Evolutionary conservation across 805 yeast species (phyloP), one percentile per base, ranked within the genome.

Genomic region (Candida tammaniensis): DNA sequence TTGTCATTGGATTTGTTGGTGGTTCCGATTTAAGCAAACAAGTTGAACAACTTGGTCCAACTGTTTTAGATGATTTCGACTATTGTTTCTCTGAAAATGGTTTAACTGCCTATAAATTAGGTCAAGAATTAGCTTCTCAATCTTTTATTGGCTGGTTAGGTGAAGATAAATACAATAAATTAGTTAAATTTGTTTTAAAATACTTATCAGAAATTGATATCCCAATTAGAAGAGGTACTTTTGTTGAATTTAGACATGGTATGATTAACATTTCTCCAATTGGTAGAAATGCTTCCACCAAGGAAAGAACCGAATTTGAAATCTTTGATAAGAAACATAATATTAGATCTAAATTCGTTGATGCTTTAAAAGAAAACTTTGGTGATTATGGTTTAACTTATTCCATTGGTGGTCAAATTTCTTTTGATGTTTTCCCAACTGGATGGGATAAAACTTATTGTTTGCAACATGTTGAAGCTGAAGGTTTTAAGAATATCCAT

Each of bases 371-470:
- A 68, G 76, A 78, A 58, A 77, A 80, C 55, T 93, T 93, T 75
- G 64, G 91, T 38, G 91, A 89, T 64, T 72, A 72, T 54, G 84
- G 82, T 37, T 76, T 93, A 58, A 91, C 98, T 49, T 93, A 84
- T 77, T 93, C 98, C 40, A 93, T 93, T 48, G 99, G 99, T 65
- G 99, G 99, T 52, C 98, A 93, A 76, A 93, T 93, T 63, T 91
- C 98, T 22, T 93, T 93, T 55, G 99, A 93, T 57, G 98, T 93
- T 46, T 93, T 93, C 91, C 99, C 99, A 72, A 86, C 96, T 46
- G 98, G 99, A 58, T 93, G 99, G 99, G 99, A 93, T 70, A 93
- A 93, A 79, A 93, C 99, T 43, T 93, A 91, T 74, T 86, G 95
- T 67, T 78, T 93, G 60, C 88, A 83, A 67, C 98, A 91, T 68